Conservation (phyloP, 176 grass and related monocot species). For the Oryza rufipogon region DNA sequence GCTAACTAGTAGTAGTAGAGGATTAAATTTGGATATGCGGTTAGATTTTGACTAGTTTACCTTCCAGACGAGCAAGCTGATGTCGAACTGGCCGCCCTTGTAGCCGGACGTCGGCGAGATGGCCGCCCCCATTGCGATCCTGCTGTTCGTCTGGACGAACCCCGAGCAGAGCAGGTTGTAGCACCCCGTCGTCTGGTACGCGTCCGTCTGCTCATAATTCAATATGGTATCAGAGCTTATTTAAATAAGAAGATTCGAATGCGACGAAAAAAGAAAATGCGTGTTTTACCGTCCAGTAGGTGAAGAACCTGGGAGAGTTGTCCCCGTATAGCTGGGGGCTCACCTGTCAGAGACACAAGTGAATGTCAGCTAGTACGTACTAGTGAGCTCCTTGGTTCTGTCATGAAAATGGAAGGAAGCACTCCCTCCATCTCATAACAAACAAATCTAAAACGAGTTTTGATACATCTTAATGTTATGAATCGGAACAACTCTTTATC, state of each 20-base stretch:
- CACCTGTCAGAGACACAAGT: conserved; percentile 51
- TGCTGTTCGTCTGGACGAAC: conserved; percentile 91
- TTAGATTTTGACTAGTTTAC: conserved; percentile 23
- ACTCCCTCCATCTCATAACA: too few relatives aligned
- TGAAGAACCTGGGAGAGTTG: conserved; percentile 85
- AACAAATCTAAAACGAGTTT: too few relatives aligned
- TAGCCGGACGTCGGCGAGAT: conserved; percentile 81
- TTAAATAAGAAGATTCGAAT: not conserved
- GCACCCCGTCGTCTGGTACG: conserved; percentile 94
- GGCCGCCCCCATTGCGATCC: conserved; percentile 89
- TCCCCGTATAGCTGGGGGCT: conserved; percentile 94
- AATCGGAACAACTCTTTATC: too few relatives aligned
- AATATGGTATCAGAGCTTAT: not conserved
- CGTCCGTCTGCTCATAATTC: conserved; percentile 56
- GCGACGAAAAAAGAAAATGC: too few relatives aligned
- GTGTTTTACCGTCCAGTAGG: conserved; percentile 85
- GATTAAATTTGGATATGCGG: not conserved
- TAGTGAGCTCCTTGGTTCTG: too few relatives aligned
- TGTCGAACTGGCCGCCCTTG: conserved; percentile 74
- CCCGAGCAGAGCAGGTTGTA: conserved; percentile 95
- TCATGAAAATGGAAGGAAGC: too few relatives aligned
- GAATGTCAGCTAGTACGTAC: not conserved
- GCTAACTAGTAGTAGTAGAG: too few relatives aligned
- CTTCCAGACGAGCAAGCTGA: conserved; percentile 95
- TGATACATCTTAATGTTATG: too few relatives aligned